Base-by-base conservation (phyloP, 345 rosid genomes). In the Eucalyptus viminalis region DNA sequence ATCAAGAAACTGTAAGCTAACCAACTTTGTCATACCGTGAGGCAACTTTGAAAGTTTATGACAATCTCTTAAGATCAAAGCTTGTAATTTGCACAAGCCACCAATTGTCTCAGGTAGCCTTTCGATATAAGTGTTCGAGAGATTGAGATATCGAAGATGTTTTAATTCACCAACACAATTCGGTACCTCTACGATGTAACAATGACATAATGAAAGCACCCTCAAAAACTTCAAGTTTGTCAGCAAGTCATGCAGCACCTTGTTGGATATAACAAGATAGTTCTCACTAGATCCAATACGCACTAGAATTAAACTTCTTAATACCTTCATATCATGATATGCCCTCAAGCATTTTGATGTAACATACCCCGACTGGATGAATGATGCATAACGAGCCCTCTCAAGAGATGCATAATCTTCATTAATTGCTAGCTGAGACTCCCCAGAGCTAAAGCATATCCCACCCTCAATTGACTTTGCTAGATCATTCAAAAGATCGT, bases 301-400 rank as follows among this genome's bases (percentile, higher is more conserved):
- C 62, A 24, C 12, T 1, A 56, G 0, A 22, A 22, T 56, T 24
- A 56, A 56, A 56, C 62, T 56, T 56, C 62, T 56, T 24, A 56
- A 5, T 4, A 56, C 62, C 62, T 22, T 56, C 62, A 56, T 1
- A 0, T 0, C 6, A 5, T 22, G 6, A 24, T 56, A 24, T 56
- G 13, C 14, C 0, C 3, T 9, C 3, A 56, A 22, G 62, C 62
- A 8, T 22, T 56, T 56, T 56, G 62, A 21, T 56, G 27, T 56
- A 10, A 56, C 62, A 56, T 4, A 5, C 6, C 0, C 0, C 0
- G 62, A 9, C 2, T 1, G 22, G 3, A 22, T 0, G 12, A 56
- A 56, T 56, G 62, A 56, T 21, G 62, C 27, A 21, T 56, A 56
- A 4, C 62, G 29, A 22, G 62, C 27, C 22, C 5, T 56, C 12